Evolutionary conservation across 2,329 filamentous ascomycete genomes (phyloP).

Genomic region (Fusarium algeriense): DNA sequence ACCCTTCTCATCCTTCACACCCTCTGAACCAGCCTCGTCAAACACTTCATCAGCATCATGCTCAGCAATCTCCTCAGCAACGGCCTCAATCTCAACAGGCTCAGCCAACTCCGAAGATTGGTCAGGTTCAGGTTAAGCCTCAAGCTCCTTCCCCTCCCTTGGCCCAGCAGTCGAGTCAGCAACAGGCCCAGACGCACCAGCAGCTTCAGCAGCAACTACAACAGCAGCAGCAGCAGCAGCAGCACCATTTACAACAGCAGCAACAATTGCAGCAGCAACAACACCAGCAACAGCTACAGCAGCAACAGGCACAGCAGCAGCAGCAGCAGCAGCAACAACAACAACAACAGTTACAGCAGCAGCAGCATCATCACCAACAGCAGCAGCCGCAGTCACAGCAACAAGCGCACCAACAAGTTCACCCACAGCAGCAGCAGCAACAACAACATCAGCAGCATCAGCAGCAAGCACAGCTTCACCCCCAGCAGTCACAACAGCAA

Average conservation of each 20-base stretch:
- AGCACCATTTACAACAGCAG: slow-evolving; percentile 46
- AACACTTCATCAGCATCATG: slow-evolving; percentile 45
- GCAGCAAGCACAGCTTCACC: slow-evolving; percentile 44
- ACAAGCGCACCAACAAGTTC: slow-evolving; percentile 51
- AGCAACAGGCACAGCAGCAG: slow-evolving; percentile 44
- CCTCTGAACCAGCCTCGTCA: slow-evolving; percentile 46
- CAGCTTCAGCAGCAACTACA: slow-evolving; percentile 45
- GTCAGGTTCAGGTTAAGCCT: slow-evolving; percentile 51
- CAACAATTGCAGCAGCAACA: slow-evolving; percentile 49
- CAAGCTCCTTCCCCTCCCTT: slow-evolving; percentile 51
- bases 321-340: slow-evolving; percentile 47
- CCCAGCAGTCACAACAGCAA: slow-evolving; percentile 41
- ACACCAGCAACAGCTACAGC: slow-evolving; percentile 40
- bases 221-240: slow-evolving; percentile 44
- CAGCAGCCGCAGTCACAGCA: slow-evolving; percentile 47
- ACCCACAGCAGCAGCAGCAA: slow-evolving; percentile 49
- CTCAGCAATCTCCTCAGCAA: slow-evolving; percentile 50
- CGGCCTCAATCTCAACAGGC: slow-evolving; percentile 55
- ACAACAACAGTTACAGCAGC: slow-evolving; percentile 50
- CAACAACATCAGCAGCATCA: slow-evolving; percentile 47
- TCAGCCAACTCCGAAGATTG: slow-evolving; percentile 48
- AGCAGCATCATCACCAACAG: slow-evolving; percentile 44
- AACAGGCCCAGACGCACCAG: slow-evolving; percentile 46
- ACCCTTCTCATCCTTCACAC: slow-evolving; percentile 46
- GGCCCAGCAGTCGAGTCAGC: slow-evolving; percentile 47